A percentile compares a stretch with the other conserved stretches of the same genome.
Conservation (phyloP, 306 rosid genomes). For the Cicer pinnatifidum region DNA sequence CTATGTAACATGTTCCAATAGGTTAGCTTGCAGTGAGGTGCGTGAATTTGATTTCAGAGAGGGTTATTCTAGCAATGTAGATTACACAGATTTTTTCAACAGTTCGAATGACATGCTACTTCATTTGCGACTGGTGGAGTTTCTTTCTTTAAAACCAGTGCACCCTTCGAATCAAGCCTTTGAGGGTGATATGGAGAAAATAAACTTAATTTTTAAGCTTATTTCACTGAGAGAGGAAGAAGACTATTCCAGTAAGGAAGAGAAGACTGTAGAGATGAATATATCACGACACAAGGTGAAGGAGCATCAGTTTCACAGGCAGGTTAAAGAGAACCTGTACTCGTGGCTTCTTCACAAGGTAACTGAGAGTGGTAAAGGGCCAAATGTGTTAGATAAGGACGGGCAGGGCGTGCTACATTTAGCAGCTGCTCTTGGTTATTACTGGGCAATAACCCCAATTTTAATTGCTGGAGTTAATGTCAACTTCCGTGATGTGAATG, state of each 20-base stretch:
- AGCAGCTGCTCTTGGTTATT: constrained; percentile 80
- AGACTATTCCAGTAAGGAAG: constrained; percentile 55
- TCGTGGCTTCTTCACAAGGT: constrained; percentile 81
- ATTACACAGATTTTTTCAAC: constrained; percentile 47
- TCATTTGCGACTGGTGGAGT: constrained; percentile 59
- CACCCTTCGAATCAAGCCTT: constrained; percentile 50
- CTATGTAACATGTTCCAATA: constrained; percentile 86
- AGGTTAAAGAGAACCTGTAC: constrained; percentile 73
- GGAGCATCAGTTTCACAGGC: constrained; percentile 55
- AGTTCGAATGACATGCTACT: constrained; percentile 53
- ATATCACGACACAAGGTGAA: constrained; percentile 51
- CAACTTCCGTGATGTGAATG: constrained; percentile 84
- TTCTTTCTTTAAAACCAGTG: constrained; percentile 59
- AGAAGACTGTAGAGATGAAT: constrained; percentile 44
- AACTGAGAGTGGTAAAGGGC: constrained; percentile 79
- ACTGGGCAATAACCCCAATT: constrained; percentile 81
- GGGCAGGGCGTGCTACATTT: constrained; percentile 86
- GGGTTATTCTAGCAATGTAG: constrained; percentile 56
- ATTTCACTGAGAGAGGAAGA: constrained; percentile 75
- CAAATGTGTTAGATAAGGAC: constrained; percentile 66
- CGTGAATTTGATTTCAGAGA: constrained; percentile 78
- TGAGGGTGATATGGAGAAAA: constrained; percentile 56
- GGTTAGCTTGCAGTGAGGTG: constrained; percentile 90
- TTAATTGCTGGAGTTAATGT: constrained; percentile 75
- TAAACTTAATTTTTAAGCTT: constrained; percentile 57